Evolutionary conservation across 139 green algal genomes (phyloP).

Genomic region (Ettlia oleoabundans): DNA sequence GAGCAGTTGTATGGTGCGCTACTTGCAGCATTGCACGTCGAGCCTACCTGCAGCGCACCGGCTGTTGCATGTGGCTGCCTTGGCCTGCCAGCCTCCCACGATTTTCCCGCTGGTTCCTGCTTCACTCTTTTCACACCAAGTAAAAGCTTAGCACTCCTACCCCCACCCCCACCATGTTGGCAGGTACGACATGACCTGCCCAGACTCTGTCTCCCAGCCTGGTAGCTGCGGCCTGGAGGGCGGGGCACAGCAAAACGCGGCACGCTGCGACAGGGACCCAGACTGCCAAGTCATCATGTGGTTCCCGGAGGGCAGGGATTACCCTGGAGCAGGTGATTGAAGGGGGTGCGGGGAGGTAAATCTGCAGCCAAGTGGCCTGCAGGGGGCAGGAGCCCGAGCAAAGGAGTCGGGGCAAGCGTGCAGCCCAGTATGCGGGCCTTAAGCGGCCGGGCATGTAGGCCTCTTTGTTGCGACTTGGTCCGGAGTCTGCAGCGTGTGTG

Average conservation of each 20-base stretch:
- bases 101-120: too few relatives aligned
- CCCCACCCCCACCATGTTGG: too few relatives aligned
- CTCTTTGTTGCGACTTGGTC: too few relatives aligned
- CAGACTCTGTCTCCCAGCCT: conserved; percentile 18
- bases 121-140: too few relatives aligned
- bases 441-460: too few relatives aligned
- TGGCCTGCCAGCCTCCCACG: too few relatives aligned
- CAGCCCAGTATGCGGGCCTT: background rate
- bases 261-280: background rate
- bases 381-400: background rate
- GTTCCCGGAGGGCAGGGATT: conserved; percentile 20
- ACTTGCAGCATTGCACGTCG: background rate
- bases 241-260: background rate
- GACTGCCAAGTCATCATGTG: conserved; percentile 33
- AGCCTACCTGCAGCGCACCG: background rate
- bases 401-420: background rate
- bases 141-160: too few relatives aligned
- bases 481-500: too few relatives aligned
- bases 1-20: too few relatives aligned
- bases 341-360: background rate
- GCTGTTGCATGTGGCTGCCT: too few relatives aligned
- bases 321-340: conserved; percentile 15
- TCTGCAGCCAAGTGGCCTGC: background rate
- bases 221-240: conserved; percentile 26
- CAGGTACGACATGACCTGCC: conserved; percentile 7